These are phyloP conservation scores for Pulicaria dysenterica DNA, from an alignment of 129 eudicot species.

Conservation along the genomic window DNA sequence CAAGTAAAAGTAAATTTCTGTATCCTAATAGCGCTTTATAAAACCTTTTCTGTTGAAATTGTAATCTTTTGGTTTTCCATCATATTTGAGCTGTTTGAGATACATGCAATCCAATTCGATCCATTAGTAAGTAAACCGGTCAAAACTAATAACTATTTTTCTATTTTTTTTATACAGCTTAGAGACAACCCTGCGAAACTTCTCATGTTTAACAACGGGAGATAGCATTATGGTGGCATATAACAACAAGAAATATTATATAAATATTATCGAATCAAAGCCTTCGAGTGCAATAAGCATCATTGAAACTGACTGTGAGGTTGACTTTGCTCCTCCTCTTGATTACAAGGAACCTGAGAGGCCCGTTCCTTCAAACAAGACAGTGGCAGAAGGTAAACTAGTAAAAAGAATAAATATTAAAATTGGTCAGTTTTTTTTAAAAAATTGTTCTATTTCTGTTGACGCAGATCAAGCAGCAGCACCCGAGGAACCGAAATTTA, in stretches of 20 bases:
- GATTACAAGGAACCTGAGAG: constrained; percentile 88
- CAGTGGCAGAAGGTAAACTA: constrained; percentile 53
- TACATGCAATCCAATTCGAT: no score
- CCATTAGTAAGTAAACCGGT: no score
- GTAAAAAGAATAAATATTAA: no score
- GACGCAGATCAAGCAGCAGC: constrained; percentile 51
- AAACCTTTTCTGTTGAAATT: no score
- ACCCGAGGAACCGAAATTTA: constrained; percentile 74
- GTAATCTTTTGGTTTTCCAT: no score
- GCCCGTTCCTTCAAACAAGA: constrained; percentile 52
- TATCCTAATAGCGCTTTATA: no score
- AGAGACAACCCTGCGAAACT: constrained; percentile 92
- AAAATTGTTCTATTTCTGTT: not conserved
- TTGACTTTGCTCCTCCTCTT: constrained; percentile 95
- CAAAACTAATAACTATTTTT: not conserved
- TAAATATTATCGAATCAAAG: constrained; percentile 81
- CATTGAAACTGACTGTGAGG: constrained; percentile 96
- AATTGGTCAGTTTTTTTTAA: not conserved
- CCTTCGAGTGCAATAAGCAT: constrained; percentile 79
- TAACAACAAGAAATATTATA: constrained; percentile 82
- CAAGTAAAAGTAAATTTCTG: no score
- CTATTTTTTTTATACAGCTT: constrained; percentile 57
- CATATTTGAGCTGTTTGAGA: no score
- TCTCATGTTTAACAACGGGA: constrained; percentile 91
- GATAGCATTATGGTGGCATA: constrained; percentile 93